These are phyloP conservation scores for Cordyceps cateniannulata DNA, from an alignment of 2,329 filamentous ascomycete species.

Conservation along the genomic window DNA sequence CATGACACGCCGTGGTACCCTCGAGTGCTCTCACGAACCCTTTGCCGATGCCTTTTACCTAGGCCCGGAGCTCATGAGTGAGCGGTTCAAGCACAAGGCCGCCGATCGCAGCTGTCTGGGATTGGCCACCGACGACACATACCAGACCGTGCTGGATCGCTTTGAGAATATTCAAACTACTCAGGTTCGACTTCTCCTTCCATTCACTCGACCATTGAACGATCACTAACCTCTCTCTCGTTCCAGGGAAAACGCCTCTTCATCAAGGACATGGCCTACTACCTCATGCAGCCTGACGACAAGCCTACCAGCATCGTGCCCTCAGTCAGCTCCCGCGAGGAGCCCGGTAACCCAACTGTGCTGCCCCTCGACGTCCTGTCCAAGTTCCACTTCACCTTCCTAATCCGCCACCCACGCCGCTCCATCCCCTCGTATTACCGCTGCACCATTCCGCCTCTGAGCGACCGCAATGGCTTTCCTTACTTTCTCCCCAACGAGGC, in stretches of 20 bases:
- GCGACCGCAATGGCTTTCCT: conserved; percentile 75
- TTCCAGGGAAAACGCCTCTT: conserved; percentile 80
- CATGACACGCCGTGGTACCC: conserved; percentile 80
- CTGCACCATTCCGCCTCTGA: conserved; percentile 84
- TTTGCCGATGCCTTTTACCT: conserved; percentile 97
- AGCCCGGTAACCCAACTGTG: conserved; percentile 76
- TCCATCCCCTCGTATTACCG: conserved; percentile 92
- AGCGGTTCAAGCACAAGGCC: conserved; percentile 67
- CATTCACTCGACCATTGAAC: background rate
- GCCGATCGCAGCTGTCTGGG: conserved; percentile 52
- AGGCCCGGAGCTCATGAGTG: conserved; percentile 79
- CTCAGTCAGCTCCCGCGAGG: conserved; percentile 59
- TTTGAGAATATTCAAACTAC: conserved; percentile 64
- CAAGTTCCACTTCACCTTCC: conserved; percentile 88
- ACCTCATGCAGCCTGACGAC: conserved; percentile 70
- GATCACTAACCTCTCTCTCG: conserved; percentile 20
- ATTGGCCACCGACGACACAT: conserved; percentile 60
- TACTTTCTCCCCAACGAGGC: conserved; percentile 84
- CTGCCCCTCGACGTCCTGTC: conserved; percentile 67
- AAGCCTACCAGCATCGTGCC: conserved; percentile 66
- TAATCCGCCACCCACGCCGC: conserved; percentile 90
- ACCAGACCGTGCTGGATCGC: conserved; percentile 67
- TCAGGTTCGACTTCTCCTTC: conserved; percentile 52
- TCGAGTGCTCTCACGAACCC: conserved; percentile 86
- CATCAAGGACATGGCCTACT: conserved; percentile 97